Evolutionary conservation across 306 rosid species (phyloP).

Genomic region (Corylus avellana): DNA sequence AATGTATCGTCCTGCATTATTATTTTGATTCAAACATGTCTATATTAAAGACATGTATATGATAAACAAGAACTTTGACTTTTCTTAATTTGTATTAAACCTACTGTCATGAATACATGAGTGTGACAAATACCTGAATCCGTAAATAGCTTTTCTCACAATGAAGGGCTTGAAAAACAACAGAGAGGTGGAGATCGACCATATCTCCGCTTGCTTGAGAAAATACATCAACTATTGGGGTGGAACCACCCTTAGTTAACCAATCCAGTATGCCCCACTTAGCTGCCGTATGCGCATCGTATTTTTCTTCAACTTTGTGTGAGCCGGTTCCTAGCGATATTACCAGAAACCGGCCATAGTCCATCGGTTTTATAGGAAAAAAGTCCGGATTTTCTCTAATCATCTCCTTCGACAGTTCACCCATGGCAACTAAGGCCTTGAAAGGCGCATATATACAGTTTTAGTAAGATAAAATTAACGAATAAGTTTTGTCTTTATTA

Average conservation of each 20-base stretch:
- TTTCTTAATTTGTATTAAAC: too few species aligned
- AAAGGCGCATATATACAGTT: not conserved
- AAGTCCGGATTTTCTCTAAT: slow-evolving; percentile 25
- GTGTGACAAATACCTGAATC: slow-evolving; percentile 18
- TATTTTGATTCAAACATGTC: too few species aligned
- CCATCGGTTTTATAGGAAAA: slow-evolving; percentile 37
- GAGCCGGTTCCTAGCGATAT: slow-evolving; percentile 53
- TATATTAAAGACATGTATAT: too few species aligned
- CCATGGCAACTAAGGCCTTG: slow-evolving; percentile 34
- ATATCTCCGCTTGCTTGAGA: slow-evolving; percentile 35
- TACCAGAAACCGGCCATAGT: slow-evolving; percentile 30
- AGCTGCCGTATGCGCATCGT: slow-evolving; percentile 30
- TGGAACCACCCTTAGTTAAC: slow-evolving; percentile 23
- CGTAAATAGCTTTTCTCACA: slow-evolving; percentile 31
- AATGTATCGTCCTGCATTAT: slow-evolving; percentile 43
- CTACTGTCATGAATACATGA: too few species aligned
- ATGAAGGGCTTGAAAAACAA: slow-evolving; percentile 32
- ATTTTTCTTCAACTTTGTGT: slow-evolving; percentile 26
- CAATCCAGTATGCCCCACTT: slow-evolving; percentile 42
- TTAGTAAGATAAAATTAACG: too few species aligned
- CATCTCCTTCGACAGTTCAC: too few species aligned
- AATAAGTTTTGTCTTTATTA: too few species aligned
- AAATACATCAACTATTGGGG: slow-evolving; percentile 31
- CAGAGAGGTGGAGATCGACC: slow-evolving; percentile 31
- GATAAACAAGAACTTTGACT: too few species aligned